Evolutionary conservation across 2,329 filamentous ascomycete species (phyloP), one percentile per base, ranked within the genome.

Genomic region (Raffaelea albimanens): DNA sequence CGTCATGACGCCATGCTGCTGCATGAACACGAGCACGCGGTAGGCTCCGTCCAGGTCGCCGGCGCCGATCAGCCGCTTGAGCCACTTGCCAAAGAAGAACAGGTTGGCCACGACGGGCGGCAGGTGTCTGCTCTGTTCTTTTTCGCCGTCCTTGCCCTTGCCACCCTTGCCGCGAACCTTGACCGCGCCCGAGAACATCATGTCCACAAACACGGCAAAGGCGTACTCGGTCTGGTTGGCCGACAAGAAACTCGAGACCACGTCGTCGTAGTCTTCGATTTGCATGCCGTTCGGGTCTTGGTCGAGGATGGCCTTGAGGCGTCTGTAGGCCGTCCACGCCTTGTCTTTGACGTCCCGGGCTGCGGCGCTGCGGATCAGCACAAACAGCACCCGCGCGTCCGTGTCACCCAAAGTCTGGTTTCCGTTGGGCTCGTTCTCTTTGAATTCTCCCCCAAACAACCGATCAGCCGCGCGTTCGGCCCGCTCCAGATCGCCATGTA

Each of bases 71-170:
- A 94, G 76, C 44, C 85, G 80, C 63, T 91, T 91, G 58, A 95
- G 75, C 90, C 89, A 95, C 57, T 87, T 90, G 31, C 83, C 85
- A 55, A 89, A 85, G 63, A 95, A 87, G 64, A 88, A 91, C 53
- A 83, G 82, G 62, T 94, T 93, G 44, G 68, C 70, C 36, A 80
- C 63, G 9, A 68, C 64, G 1, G 68, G 66, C 1, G 76, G 75
- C 48, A 79, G 43, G 2, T 22, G 13, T 11, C n/a, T n/a, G n/a
- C n/a, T n/a, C 31, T 20, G 21, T 33, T n/a, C 22, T 11, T 20
- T 5, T 13, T 23, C 23, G n/a, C n/a, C n/a, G n/a, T 29, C 18
- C 31, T 18, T 18, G 16, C 44, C 13, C 8, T n/a, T 5, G 25
- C 20, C 13, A 57, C 61, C 8, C 58, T 56, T 44, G 55, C 59